These are phyloP conservation scores for Coemansia sp. DNA, from an alignment of 192 early-diverging fungal genomes.

Conservation along the genomic window DNA sequence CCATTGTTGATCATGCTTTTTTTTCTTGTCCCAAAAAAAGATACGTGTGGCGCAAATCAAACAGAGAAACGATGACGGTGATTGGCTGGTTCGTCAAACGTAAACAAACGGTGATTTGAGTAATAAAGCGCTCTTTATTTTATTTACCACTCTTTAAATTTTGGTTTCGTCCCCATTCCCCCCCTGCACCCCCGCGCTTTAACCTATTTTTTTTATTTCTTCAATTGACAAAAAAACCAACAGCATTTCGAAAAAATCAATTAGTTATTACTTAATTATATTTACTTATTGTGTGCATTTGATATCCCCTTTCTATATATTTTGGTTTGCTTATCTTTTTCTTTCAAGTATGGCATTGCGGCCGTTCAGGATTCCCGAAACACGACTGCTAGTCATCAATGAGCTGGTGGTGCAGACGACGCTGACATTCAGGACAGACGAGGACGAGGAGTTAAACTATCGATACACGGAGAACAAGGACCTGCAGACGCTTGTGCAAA, in stretches of 20 bases:
- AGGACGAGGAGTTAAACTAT: conserved; percentile 48
- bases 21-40: neutral
- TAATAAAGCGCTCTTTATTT: neutral
- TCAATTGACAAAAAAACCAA: neutral
- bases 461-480: conserved; percentile 30
- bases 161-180: neutral
- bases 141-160: neutral
- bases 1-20: too few species aligned
- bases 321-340: neutral
- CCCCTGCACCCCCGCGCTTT: neutral
- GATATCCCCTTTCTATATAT: neutral
- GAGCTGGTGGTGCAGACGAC: conserved; percentile 51
- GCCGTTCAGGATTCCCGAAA: conserved; percentile 50
- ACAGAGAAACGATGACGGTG: neutral
- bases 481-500: conserved; percentile 46
- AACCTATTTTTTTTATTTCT: neutral
- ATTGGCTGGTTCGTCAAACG: conserved; percentile 11
- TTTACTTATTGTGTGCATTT: neutral
- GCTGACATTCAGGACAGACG: conserved; percentile 43
- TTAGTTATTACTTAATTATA: neutral
- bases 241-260: neutral
- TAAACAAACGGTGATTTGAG: conserved; percentile 17
- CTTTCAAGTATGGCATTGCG: conserved; percentile 14
- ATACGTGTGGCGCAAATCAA: neutral
- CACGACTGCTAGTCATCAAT: conserved; percentile 42